phyloP scores from a whole-genome alignment of 2,329 filamentous ascomycete species.

The Colletotrichum liriopes region DNA sequence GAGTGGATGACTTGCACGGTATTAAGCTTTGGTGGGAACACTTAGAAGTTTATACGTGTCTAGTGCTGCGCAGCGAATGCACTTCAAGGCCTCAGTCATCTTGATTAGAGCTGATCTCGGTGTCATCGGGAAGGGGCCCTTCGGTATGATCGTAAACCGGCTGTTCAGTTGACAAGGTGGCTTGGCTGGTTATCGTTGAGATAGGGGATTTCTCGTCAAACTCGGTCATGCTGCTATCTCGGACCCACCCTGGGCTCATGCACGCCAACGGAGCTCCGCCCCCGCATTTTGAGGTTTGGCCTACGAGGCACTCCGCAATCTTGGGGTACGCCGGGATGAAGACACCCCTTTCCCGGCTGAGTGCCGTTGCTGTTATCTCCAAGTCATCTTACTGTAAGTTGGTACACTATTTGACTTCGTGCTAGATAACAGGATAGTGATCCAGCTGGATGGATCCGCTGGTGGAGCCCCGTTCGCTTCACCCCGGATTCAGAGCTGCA shows the following conservation, averaged over 20 bases:
- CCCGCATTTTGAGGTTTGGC: slow-evolving; percentile 31
- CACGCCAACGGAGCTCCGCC: slow-evolving; percentile 32
- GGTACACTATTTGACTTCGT: too few species aligned
- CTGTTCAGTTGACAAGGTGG: not conserved
- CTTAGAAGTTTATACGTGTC: slow-evolving; percentile 27
- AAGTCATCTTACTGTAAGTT: not conserved
- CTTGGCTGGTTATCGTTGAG: slow-evolving; percentile 27
- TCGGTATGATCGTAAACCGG: not conserved
- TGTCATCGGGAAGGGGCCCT: not conserved
- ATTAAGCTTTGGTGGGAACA: not conserved
- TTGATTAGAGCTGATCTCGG: not conserved
- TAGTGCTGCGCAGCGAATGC: not conserved
- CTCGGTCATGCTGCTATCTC: slow-evolving; percentile 22
- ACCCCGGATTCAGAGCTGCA: not conserved
- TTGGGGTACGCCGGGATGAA: slow-evolving; percentile 8
- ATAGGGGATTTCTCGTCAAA: slow-evolving; percentile 23
- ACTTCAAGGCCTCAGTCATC: not conserved
- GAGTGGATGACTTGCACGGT: too few species aligned
- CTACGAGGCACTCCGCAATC: slow-evolving; percentile 19
- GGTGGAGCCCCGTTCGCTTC: slow-evolving; percentile 10
- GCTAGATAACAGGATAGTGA: not conserved
- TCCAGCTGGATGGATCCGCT: not conserved
- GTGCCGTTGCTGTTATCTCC: slow-evolving; percentile 11
- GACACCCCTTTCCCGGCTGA: slow-evolving; percentile 9
- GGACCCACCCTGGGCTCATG: slow-evolving; percentile 8